Conservation (phyloP, 768 basidiomycete genomes). For the Boletus tomentosulus region DNA sequence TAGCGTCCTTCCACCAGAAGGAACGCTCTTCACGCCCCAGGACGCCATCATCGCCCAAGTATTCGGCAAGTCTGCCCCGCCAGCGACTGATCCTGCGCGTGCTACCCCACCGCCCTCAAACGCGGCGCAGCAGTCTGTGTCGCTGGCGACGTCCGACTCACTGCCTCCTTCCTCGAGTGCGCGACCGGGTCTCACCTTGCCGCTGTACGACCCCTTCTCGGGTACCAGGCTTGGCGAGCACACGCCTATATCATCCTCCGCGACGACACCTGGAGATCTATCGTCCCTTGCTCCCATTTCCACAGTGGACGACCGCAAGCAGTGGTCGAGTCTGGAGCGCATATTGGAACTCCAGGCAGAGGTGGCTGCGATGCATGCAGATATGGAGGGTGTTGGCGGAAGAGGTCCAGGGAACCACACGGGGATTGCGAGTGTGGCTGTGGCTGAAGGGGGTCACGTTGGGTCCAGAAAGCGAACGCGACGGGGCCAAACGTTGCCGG, state of each 20-base stretch:
- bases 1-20: not conserved
- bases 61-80: slow-evolving; percentile 10
- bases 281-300: slow-evolving; percentile 4
- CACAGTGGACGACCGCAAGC: slow-evolving; percentile 39
- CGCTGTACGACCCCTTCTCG: slow-evolving; percentile 33
- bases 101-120: not conserved
- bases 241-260: slow-evolving; percentile 7
- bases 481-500: slow-evolving; percentile 35
- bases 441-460: slow-evolving; percentile 12
- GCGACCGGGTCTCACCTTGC: slow-evolving; percentile 6
- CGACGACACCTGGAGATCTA: slow-evolving; percentile 4
- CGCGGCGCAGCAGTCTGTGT: slow-evolving; percentile 10
- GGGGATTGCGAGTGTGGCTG: slow-evolving; percentile 1
- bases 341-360: slow-evolving; percentile 72
- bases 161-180: not conserved
- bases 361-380: slow-evolving; percentile 66
- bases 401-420: slow-evolving; percentile 6
- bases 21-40: slow-evolving; percentile 48
- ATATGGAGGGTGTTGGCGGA: slow-evolving; percentile 60
- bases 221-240: slow-evolving; percentile 25
- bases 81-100: not conserved
- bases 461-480: slow-evolving; percentile 19
- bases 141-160: slow-evolving; percentile 16
- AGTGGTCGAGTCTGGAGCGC: slow-evolving; percentile 65
- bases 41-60: slow-evolving; percentile 55